Evolutionary conservation across 2,329 filamentous ascomycete genomes (phyloP).

Genomic region (Escovopsis weberi): DNA sequence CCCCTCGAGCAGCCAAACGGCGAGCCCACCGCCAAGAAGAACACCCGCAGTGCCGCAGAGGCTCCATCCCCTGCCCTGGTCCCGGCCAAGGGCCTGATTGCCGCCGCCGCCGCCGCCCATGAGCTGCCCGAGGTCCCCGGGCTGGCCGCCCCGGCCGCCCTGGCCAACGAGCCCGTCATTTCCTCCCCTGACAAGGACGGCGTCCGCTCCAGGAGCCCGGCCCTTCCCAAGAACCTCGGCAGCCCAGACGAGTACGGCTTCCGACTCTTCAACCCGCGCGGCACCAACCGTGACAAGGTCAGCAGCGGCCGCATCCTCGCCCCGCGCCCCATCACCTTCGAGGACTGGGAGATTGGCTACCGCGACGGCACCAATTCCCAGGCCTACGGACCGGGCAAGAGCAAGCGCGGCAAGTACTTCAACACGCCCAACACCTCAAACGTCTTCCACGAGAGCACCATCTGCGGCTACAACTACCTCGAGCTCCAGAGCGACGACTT

Average conservation of each 20-base stretch:
- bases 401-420: slow-evolving; percentile 37
- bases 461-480: slow-evolving; percentile 38
- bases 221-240: slow-evolving; percentile 23
- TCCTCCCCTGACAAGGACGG: slow-evolving; percentile 8
- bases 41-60: slow-evolving; percentile 21
- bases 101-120: slow-evolving; percentile 23
- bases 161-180: slow-evolving; percentile 19
- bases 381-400: slow-evolving; percentile 27
- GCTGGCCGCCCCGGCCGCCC: slow-evolving; percentile 22
- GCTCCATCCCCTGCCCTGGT: slow-evolving; percentile 13
- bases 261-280: slow-evolving; percentile 26
- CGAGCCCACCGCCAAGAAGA: slow-evolving; percentile 34
- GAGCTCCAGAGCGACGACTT: slow-evolving; percentile 33
- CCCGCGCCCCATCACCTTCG: slow-evolving; percentile 32
- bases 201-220: slow-evolving; percentile 23
- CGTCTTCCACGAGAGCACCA: slow-evolving; percentile 39
- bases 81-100: slow-evolving; percentile 24
- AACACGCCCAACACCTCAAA: slow-evolving; percentile 38
- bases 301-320: slow-evolving; percentile 39
- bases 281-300: slow-evolving; percentile 26
- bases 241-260: slow-evolving; percentile 39
- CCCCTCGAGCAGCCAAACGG: slow-evolving; percentile 34
- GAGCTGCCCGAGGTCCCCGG: slow-evolving; percentile 18
- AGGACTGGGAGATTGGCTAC: slow-evolving; percentile 43
- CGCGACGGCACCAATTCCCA: slow-evolving; percentile 43